A percentile compares a stretch with the other conserved stretches of the same genome.
These are phyloP conservation scores for Annulohypoxylon stygium DNA, from an alignment of 495 filamentous ascomycete genomes.

Conservation along the genomic window DNA sequence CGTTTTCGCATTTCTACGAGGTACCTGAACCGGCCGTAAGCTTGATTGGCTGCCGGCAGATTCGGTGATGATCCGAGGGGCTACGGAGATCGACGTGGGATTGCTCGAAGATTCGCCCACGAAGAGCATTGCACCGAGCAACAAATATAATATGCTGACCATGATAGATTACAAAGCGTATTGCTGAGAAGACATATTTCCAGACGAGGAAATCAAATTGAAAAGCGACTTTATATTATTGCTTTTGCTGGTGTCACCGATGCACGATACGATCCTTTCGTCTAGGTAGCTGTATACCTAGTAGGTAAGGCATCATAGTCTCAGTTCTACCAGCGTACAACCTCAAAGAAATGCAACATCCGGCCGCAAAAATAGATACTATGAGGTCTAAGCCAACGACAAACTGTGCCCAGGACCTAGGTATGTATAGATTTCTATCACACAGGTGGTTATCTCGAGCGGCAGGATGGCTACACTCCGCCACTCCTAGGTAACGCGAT, in stretches of 20 bases:
- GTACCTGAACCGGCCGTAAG: neutral
- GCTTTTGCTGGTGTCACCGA: neutral
- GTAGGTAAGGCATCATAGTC: neutral
- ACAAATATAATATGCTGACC: neutral
- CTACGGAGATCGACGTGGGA: neutral
- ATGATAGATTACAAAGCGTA: neutral
- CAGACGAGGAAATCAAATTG: neutral
- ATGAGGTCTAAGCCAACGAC: neutral
- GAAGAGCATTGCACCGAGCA: neutral
- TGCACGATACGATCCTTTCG: neutral
- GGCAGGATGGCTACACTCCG: neutral
- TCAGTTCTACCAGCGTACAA: neutral
- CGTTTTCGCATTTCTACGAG: neutral
- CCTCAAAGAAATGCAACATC: neutral
- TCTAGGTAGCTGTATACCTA: neutral
- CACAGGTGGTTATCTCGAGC: neutral
- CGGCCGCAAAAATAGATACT: too few relatives aligned
- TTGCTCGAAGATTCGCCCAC: neutral
- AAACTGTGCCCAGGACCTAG: neutral
- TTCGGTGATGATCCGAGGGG: neutral
- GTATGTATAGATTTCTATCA: neutral
- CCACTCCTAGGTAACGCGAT: neutral
- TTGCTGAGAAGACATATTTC: neutral
- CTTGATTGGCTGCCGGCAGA: neutral
- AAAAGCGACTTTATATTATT: constrained; percentile 4